phyloP scores from a whole-genome alignment of 2,329 filamentous ascomycete species.

The Pezicula carpinea region DNA sequence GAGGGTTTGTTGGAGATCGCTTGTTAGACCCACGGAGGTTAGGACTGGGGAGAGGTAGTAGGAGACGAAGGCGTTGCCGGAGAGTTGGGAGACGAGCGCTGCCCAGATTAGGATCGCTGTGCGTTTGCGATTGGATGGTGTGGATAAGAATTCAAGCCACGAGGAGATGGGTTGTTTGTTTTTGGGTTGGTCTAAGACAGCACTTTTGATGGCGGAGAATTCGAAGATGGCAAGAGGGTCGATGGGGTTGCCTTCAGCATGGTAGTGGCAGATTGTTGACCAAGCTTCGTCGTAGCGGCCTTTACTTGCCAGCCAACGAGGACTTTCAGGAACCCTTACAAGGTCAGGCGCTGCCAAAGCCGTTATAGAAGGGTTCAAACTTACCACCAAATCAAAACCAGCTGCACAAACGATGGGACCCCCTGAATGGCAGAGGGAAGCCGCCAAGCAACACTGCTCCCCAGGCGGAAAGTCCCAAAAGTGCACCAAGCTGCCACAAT shows the following conservation, averaged over 20 bases:
- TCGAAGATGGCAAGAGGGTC: constrained; percentile 44
- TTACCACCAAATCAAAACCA: constrained; percentile 23
- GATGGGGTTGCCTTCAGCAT: constrained; percentile 46
- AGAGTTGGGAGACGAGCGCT: constrained; percentile 5
- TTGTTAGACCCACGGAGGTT: constrained; percentile 18
- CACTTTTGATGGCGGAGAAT: constrained; percentile 8
- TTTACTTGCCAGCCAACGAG: constrained; percentile 55
- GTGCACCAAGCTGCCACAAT: constrained; percentile 30
- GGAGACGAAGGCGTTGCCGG: constrained; percentile 19
- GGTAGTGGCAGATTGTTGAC: constrained; percentile 46
- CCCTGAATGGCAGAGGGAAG: constrained; percentile 29
- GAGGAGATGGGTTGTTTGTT: constrained; percentile 37
- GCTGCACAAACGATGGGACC: constrained; percentile 10
- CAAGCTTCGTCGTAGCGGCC: constrained; percentile 46
- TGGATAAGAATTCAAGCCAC: constrained; percentile 53
- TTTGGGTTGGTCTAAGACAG: constrained; percentile 10
- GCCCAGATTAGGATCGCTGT: constrained; percentile 9
- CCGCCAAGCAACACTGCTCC: constrained; percentile 27
- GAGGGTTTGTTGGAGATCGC: constrained; percentile 22
- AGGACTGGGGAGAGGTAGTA: constrained; percentile 27
- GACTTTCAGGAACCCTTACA: constrained; percentile 46
- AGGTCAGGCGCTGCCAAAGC: no score
- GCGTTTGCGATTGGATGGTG: constrained; percentile 10
- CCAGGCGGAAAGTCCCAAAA: constrained; percentile 29
- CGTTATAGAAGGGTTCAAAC: no score